These are phyloP conservation scores for Sphaerosporella brunnea DNA, from an alignment of 495 filamentous ascomycete species.

Conservation along the genomic window DNA sequence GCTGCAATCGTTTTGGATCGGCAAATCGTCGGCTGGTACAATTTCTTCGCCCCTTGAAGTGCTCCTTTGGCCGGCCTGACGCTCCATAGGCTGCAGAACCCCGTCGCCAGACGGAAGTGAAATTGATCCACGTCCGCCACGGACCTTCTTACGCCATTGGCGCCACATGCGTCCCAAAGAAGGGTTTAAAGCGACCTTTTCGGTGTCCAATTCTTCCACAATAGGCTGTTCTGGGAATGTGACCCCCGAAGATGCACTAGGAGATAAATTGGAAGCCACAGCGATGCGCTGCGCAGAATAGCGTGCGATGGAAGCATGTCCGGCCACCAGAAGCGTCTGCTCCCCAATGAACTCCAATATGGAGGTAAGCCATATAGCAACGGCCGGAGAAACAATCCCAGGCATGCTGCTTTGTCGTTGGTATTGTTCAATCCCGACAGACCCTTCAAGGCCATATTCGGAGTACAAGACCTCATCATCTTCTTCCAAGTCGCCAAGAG, in stretches of 20 bases:
- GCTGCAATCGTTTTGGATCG: neutral
- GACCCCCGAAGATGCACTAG: neutral
- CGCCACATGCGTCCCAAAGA: conserved; percentile 84
- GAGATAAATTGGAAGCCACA: conserved; percentile 15
- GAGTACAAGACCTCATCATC: conserved; percentile 56
- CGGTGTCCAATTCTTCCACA: conserved; percentile 82
- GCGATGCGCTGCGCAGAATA: conserved; percentile 36
- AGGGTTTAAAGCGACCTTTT: conserved; percentile 74
- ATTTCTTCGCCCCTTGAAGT: neutral
- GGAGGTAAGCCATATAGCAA: conserved; percentile 88
- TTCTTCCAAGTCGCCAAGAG: conserved; percentile 89
- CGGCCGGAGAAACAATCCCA: conserved; percentile 71
- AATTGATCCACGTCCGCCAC: conserved; percentile 27
- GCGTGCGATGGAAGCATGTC: conserved; percentile 67
- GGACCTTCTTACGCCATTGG: conserved; percentile 76
- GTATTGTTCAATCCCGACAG: conserved; percentile 20
- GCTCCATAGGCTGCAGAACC: neutral
- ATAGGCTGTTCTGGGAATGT: conserved; percentile 39
- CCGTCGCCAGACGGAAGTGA: conserved; percentile 13
- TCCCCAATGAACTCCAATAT: conserved; percentile 91
- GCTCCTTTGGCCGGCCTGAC: neutral
- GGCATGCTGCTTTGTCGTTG: conserved; percentile 22
- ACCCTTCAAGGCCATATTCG: conserved; percentile 19
- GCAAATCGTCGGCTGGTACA: neutral
- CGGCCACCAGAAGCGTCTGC: conserved; percentile 70